Evolutionary conservation across 2,329 filamentous ascomycete genomes (phyloP).

Genomic region (Epichloe bromicola): DNA sequence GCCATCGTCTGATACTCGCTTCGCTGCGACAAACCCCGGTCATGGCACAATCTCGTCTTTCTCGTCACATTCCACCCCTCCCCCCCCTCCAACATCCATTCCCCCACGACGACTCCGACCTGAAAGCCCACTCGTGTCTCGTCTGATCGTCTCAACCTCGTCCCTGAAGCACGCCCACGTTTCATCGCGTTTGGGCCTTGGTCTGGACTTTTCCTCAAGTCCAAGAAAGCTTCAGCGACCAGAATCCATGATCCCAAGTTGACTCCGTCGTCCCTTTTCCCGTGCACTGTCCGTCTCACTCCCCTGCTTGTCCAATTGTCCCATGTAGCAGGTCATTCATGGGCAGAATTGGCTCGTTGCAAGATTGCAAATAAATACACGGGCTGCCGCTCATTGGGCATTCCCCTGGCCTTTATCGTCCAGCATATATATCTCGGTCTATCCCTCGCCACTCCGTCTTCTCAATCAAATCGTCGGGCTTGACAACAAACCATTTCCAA

Average conservation of each 20-base stretch:
- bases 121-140: neutral
- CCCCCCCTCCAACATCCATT: too few relatives aligned
- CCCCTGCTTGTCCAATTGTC: neutral
- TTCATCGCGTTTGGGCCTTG: conserved; percentile 1
- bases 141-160: neutral
- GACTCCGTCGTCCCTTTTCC: neutral
- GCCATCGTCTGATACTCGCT: too few relatives aligned
- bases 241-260: neutral
- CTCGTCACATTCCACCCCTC: too few relatives aligned
- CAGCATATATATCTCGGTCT: neutral
- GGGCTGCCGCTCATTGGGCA: too few relatives aligned
- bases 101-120: too few relatives aligned
- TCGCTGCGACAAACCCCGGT: too few relatives aligned
- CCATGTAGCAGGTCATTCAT: neutral
- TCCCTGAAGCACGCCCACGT: conserved; percentile 1
- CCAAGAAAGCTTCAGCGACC: neutral
- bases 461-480: too few relatives aligned
- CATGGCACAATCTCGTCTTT: too few relatives aligned
- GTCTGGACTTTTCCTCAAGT: neutral
- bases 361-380: neutral
- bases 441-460: too few relatives aligned
- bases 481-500: too few relatives aligned
- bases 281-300: neutral
- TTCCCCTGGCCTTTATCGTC: too few relatives aligned
- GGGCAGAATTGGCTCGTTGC: neutral